These are phyloP conservation scores for Hypoxylon sp. DNA, from an alignment of 2,329 filamentous ascomycete genomes.

Conservation along the genomic window DNA sequence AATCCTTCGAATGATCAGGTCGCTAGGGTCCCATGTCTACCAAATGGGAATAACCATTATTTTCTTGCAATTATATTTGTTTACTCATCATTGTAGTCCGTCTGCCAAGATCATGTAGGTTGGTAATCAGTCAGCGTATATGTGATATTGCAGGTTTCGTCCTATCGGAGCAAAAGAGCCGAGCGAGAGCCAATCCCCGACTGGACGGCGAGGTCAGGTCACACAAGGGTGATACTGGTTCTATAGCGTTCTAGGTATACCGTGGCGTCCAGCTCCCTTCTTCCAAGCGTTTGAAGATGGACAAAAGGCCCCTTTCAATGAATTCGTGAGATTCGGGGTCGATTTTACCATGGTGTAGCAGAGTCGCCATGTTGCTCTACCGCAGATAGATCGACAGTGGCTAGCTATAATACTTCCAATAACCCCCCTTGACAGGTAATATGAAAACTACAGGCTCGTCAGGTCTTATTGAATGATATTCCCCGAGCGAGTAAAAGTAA, in stretches of 20 bases:
- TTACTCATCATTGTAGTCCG: neutral
- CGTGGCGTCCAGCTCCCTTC: neutral
- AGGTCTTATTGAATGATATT: slow-evolving; percentile 4
- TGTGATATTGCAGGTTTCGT: neutral
- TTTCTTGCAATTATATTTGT: neutral
- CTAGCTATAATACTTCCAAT: neutral
- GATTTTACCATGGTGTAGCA: neutral
- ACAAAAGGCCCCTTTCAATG: neutral
- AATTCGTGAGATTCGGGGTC: neutral
- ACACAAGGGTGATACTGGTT: neutral
- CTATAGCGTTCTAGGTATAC: slow-evolving; percentile 9
- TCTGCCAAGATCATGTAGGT: slow-evolving; percentile 1
- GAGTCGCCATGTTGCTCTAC: neutral
- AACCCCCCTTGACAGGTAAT: neutral
- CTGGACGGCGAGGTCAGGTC: neutral
- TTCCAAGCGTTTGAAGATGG: neutral
- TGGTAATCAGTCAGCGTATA: neutral
- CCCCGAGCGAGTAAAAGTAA: neutral
- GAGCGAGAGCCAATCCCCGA: neutral
- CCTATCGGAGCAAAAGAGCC: slow-evolving; percentile 1
- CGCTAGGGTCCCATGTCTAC: neutral
- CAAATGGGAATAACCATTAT: neutral
- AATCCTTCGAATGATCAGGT: slow-evolving; percentile 1
- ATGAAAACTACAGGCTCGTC: neutral
- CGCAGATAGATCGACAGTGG: neutral